Base-by-base conservation (phyloP, 116 monocot species). In the Cymodocea nodosa region DNA sequence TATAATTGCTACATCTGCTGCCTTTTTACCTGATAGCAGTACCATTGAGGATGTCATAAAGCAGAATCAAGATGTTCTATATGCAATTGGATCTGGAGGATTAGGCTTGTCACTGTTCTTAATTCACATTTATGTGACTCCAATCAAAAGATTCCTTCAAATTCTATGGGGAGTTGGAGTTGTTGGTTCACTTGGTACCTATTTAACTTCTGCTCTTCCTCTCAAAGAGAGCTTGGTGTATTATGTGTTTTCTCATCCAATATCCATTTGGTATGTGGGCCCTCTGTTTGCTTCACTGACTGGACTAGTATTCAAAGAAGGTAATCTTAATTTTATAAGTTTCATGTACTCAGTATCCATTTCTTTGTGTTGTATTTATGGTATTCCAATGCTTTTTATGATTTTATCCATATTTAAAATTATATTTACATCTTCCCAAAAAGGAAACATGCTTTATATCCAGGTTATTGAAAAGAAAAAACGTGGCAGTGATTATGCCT, bases 271-370 rank as follows among this genome's bases (percentile, higher is more conserved):
- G 95, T 73, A 87, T 56, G 80, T 90, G 68, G 95, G 95, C 9
- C 95, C 91, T 70, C 76, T 90, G 19, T 97, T 97, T 78, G 95
- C 95, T 15, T 81, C 95, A 63, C 73, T 90, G 64, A 97, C 95
- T 16, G 95, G 95, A 53, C 83, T 97, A 20, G 90, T 97, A 60
- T 97, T 97, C 63, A 97, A 97, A 70, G 95, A 97, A 85, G 95
- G 95, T 90, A 74, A 60, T 17, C 18, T 11, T n/a, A 15, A 18
- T 39, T 44, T 12, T 44, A 44, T 44, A 1, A 12, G 0, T 7
- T 44, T 12, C 7, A 11, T 17, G 17, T 62, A 19, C 39, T 39
- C 35, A 18, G 23, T 12, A 23, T 23, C 4, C 19, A 37, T 36
- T 62, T 44, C 17, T 16, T 62, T 62, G 0, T 12, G n/a, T n/a